Conservation (phyloP, 106 monocot genomes). For the Narthecium ossifragum region DNA sequence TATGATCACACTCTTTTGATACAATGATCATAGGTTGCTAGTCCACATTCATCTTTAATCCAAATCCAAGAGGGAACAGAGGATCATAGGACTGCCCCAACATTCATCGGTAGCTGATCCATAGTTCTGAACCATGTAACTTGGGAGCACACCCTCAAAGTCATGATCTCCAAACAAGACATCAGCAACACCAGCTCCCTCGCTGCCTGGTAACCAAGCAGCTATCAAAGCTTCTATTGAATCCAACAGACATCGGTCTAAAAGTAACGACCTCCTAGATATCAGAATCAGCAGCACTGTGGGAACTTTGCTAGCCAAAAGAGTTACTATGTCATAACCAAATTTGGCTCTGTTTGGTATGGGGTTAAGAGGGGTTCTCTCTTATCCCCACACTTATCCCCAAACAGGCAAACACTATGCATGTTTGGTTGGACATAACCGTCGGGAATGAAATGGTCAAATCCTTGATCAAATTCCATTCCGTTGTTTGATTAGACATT, state of each 20-base stretch:
- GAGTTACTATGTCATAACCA: constrained; percentile 32
- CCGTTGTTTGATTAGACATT: no score
- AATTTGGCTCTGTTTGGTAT: no score
- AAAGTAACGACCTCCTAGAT: constrained; percentile 68
- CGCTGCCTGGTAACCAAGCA: constrained; percentile 87
- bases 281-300: constrained; percentile 62
- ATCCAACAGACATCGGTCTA: constrained; percentile 47
- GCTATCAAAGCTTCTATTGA: constrained; percentile 63
- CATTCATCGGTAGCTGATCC: constrained; percentile 45
- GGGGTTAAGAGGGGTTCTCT: no score
- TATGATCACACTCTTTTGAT: no score
- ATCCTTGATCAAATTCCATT: no score
- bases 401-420: no score
- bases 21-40: background rate
- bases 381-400: no score
- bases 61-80: constrained; percentile 63
- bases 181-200: constrained; percentile 68
- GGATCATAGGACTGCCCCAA: constrained; percentile 40
- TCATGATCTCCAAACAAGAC: constrained; percentile 76
- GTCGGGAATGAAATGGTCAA: no score
- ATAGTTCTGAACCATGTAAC: constrained; percentile 70
- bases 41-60: background rate
- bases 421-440: no score
- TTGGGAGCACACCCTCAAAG: constrained; percentile 63
- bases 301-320: constrained; percentile 53